A percentile compares a stretch with the other conserved stretches of the same genome.
Evolutionary conservation across 2,329 filamentous ascomycete genomes (phyloP).

Genomic region (Paramyrothecium sp.): DNA sequence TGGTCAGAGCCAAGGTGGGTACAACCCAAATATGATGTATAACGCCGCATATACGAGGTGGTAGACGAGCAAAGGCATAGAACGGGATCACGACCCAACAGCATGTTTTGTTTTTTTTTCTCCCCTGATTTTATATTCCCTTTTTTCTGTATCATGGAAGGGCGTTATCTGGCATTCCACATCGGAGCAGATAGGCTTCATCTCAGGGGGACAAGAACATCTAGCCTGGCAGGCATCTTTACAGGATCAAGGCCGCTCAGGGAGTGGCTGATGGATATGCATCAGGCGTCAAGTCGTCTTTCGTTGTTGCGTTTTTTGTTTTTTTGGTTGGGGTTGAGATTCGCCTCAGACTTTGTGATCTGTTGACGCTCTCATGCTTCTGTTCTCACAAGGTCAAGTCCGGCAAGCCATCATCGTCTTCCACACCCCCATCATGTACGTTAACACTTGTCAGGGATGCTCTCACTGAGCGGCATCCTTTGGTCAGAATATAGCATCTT

Average conservation of each 20-base stretch:
- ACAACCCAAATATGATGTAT: slow-evolving; percentile 86
- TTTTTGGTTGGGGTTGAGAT: slow-evolving; percentile 22
- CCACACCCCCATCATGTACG: slow-evolving; percentile 62
- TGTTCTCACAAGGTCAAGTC: slow-evolving; percentile 35
- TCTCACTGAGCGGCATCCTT: slow-evolving; percentile 27
- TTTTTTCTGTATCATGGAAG: slow-evolving; percentile 9
- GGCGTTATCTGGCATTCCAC: slow-evolving; percentile 26
- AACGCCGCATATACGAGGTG: slow-evolving; percentile 68
- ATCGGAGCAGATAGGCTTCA: slow-evolving; percentile 16
- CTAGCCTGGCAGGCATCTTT: slow-evolving; percentile 28
- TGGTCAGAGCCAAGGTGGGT: slow-evolving; percentile 92
- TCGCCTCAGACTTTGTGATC: slow-evolving; percentile 15
- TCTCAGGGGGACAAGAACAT: slow-evolving; percentile 24
- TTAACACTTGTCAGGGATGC: slow-evolving; percentile 48
- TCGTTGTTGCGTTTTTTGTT: no score
- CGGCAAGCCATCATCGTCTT: slow-evolving; percentile 73
- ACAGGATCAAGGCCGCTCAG: slow-evolving; percentile 23
- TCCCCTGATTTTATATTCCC: slow-evolving; percentile 8
- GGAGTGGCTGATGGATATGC: slow-evolving; percentile 22
- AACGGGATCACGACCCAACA: neutral
- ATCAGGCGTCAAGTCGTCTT: slow-evolving; percentile 22
- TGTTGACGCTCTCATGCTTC: slow-evolving; percentile 16
- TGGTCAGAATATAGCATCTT: slow-evolving; percentile 42
- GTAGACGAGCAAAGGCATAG: slow-evolving; percentile 36
- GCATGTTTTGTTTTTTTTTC: slow-evolving; percentile 6